phyloP scores from a whole-genome alignment of 176 grass and related monocot species.

The Musa schizocarpa region DNA sequence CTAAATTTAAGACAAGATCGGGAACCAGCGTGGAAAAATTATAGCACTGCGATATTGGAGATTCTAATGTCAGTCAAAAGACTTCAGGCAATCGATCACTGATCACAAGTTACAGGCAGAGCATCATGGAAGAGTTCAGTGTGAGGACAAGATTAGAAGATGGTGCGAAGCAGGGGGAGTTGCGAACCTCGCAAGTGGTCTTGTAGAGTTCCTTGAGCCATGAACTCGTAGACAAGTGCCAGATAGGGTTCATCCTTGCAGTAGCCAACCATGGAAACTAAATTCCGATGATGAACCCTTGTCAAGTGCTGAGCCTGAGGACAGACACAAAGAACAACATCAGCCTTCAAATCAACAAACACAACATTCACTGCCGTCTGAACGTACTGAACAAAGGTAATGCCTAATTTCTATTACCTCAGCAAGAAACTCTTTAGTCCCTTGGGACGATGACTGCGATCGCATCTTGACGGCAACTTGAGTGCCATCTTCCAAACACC shows the following conservation, averaged over 20 bases:
- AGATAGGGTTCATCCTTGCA: constrained; percentile 6
- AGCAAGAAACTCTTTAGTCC: constrained; percentile 44
- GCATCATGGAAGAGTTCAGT: too few relatives aligned
- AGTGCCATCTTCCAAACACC: constrained; percentile 43
- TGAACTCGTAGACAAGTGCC: constrained; percentile 16
- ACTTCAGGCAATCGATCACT: too few relatives aligned
- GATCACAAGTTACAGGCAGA: too few relatives aligned
- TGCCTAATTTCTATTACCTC: constrained; percentile 27
- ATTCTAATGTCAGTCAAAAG: too few relatives aligned
- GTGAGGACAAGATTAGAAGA: neutral
- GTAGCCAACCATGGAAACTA: constrained; percentile 18
- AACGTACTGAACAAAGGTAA: too few relatives aligned
- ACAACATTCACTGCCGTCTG: neutral
- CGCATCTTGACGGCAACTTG: constrained; percentile 46
- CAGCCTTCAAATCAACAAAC: neutral
- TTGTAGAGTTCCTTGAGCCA: constrained; percentile 17
- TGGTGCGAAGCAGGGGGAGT: neutral
- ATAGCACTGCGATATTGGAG: too few relatives aligned
- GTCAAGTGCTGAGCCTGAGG: constrained; percentile 15
- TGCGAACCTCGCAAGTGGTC: constrained; percentile 9
- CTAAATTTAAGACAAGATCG: too few relatives aligned
- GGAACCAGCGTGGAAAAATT: too few relatives aligned
- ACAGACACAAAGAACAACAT: neutral
- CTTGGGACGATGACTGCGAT: constrained; percentile 39
- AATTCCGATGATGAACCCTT: constrained; percentile 16